Evolutionary conservation across 2,329 filamentous ascomycete genomes (phyloP).

Genomic region (Emericellopsis cladophorae): DNA sequence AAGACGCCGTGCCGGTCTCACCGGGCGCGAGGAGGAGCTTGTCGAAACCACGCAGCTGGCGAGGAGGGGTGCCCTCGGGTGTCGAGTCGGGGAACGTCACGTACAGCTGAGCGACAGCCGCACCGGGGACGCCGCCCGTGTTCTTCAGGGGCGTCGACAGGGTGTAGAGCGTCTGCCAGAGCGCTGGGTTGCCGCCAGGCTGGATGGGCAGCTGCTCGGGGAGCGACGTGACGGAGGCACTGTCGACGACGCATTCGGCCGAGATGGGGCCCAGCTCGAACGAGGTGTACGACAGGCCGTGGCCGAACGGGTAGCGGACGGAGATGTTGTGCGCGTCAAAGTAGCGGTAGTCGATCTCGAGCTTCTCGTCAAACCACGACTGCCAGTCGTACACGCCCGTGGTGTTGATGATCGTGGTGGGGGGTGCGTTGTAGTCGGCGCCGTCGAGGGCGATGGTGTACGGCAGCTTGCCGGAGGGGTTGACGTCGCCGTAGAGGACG

Average conservation of each 20-base stretch:
- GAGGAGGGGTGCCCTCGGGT: conserved; percentile 30
- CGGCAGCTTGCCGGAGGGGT: conserved; percentile 56
- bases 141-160: conserved; percentile 35
- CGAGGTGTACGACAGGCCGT: conserved; percentile 55
- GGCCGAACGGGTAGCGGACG: conserved; percentile 54
- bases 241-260: conserved; percentile 7
- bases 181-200: conserved; percentile 42
- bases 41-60: conserved; percentile 36
- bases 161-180: conserved; percentile 37
- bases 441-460: conserved; percentile 57
- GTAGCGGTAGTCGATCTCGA: conserved; percentile 56
- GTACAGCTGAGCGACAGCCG: conserved; percentile 43
- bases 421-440: conserved; percentile 29
- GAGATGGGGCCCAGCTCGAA: conserved; percentile 33
- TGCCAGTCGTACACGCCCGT: conserved; percentile 26
- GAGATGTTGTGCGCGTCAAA: conserved; percentile 48
- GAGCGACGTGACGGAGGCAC: conserved; percentile 10
- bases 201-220: conserved; percentile 14
- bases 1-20: conserved; percentile 23
- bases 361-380: conserved; percentile 44
- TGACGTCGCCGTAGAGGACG: conserved; percentile 54
- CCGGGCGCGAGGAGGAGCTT: conserved; percentile 31
- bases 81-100: conserved; percentile 25
- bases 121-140: conserved; percentile 33
- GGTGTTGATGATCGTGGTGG: conserved; percentile 22